Evolutionary conservation across 2,329 filamentous ascomycete genomes (phyloP).

Genomic region (Endocalyx cinctus): DNA sequence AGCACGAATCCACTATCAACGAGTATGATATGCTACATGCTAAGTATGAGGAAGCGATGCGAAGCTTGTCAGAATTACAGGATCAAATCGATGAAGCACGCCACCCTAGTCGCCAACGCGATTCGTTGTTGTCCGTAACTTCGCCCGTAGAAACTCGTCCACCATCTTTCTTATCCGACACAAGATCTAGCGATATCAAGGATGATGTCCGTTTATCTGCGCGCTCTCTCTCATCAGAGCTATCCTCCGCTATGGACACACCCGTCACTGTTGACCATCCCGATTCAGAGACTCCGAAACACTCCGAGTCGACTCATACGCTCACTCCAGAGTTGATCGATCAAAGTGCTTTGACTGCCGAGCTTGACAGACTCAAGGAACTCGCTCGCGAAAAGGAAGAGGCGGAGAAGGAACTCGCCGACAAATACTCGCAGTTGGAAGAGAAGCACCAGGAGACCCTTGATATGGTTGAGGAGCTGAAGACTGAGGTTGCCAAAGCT

Average conservation of each 20-base stretch:
- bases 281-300: constrained; percentile 53
- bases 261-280: constrained; percentile 60
- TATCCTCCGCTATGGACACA: constrained; percentile 81
- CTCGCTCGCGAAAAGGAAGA: constrained; percentile 73
- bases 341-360: constrained; percentile 48
- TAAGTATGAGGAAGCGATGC: constrained; percentile 88
- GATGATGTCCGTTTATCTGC: constrained; percentile 67
- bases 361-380: constrained; percentile 66
- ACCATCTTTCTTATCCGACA: constrained; percentile 80
- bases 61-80: constrained; percentile 76
- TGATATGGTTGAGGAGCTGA: constrained; percentile 85
- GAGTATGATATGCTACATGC: constrained; percentile 77
- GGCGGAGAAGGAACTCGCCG: constrained; percentile 65
- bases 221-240: constrained; percentile 88
- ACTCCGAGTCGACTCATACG: constrained; percentile 34
- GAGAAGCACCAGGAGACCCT: constrained; percentile 76
- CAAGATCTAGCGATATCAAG: constrained; percentile 66
- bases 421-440: constrained; percentile 80
- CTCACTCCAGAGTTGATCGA: constrained; percentile 26
- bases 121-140: constrained; percentile 51
- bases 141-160: constrained; percentile 54
- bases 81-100: constrained; percentile 77
- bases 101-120: constrained; percentile 51
- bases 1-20: constrained; percentile 78
- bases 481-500: constrained; percentile 78